Base-by-base conservation (phyloP, 371 early-diverging fungal species). In the Mortierella sp. region DNA sequence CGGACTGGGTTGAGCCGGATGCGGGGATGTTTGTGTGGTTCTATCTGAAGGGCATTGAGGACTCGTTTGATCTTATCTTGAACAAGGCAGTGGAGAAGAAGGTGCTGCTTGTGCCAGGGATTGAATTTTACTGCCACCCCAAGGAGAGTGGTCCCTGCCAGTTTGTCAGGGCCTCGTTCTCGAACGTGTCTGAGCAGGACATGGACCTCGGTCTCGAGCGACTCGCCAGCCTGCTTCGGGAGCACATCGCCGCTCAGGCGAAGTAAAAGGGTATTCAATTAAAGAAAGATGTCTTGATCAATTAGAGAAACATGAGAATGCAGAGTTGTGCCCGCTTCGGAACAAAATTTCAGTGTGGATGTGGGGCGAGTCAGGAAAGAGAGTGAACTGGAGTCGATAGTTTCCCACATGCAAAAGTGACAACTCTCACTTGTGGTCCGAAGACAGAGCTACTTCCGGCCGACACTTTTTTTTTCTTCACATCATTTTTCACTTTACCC, bases 1-100 rank as follows among this genome's bases (percentile, higher is more conserved):
- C 93, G 19, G 92, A 91, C 48, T 94, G 93, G 92, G 86, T 79
- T 14, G 88, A 88, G 1, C 96, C 97, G 26, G 80, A 87, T 65
- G 94, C 94, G 14, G 93, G 92, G 53, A 96, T 96, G 96, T 96
- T 96, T 86, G 86, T 95, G 11, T 96, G 97, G 97, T 77, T 96
- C 41, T 89, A 91, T 29, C 80, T 95, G 45, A 85, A 88, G 19
- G 89, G 90, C 4, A 89, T 95, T 41, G 70, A 71, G 10, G 95
- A 96, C 79, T 89, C 94, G 11, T 85, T 88, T 10, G 88, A 92
- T 31, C 70, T 95, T 65, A 89, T 95, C 41, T 80, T 89, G 81
- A 86, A 67, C 43, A 92, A 91, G 77, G 95, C 95, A 8, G 70
- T 92, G 29, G 92, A 92, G 66, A 91, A 91, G 81, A 94, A 94